phyloP scores from a whole-genome alignment of 352 stramenopile species.

The Labyrinthula sp. region DNA sequence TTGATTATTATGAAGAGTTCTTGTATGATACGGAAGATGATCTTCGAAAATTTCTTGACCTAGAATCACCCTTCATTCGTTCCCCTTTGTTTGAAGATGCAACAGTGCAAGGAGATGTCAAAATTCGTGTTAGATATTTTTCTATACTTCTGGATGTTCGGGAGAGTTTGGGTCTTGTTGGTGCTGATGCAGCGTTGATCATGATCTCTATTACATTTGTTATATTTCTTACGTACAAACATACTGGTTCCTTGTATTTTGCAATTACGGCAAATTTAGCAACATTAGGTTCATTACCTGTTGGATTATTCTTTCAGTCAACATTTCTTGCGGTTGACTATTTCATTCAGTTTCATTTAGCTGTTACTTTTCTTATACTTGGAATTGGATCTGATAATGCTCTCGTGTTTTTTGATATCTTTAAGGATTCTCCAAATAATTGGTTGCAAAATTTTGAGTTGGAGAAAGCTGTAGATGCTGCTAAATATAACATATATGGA shows the following conservation, averaged over 20 bases:
- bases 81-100: too few species aligned
- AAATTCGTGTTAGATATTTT: too few species aligned
- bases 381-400: conserved; percentile 41
- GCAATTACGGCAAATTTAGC: conserved; percentile 36
- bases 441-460: too few species aligned
- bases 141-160: too few species aligned
- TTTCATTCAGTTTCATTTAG: conserved; percentile 38
- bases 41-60: too few species aligned
- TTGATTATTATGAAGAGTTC: too few species aligned
- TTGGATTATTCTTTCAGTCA: conserved; percentile 41
- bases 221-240: conserved; percentile 36
- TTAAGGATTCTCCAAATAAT: conserved; percentile 30
- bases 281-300: conserved; percentile 39
- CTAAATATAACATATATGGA: conserved; percentile 13
- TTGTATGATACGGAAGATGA: too few species aligned
- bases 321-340: conserved; percentile 40
- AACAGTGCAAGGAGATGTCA: too few species aligned
- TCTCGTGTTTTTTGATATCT: conserved; percentile 43
- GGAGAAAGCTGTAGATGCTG: too few species aligned
- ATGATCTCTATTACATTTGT: conserved; percentile 36
- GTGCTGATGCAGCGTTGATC: conserved; percentile 14
- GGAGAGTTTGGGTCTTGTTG: too few species aligned
- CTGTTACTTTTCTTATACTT: conserved; percentile 41
- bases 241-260: conserved; percentile 37
- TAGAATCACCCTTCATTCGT: too few species aligned